Evolutionary conservation across 75 land plant species (phyloP).

Genomic region (Cryptomeria japonica): DNA sequence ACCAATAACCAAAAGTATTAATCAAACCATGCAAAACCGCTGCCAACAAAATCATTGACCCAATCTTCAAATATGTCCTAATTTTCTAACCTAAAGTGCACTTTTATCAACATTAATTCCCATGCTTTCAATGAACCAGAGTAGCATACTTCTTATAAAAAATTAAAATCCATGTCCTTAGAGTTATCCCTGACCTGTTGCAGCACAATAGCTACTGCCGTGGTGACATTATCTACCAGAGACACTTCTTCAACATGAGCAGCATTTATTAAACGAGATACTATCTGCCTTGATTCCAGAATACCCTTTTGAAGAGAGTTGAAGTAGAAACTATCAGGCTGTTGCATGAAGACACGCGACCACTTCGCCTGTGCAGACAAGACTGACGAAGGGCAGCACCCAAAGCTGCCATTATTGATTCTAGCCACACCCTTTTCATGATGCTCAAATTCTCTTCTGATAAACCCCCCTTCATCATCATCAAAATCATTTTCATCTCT

Average conservation of each 20-base stretch:
- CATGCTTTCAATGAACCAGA: neutral
- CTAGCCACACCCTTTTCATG: conserved; percentile 39
- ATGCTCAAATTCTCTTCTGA: conserved; percentile 33
- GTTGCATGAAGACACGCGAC: conserved; percentile 31
- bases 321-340: conserved; percentile 44
- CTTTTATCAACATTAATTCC: neutral
- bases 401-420: conserved; percentile 55
- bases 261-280: conserved; percentile 30
- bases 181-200: conserved; percentile 14
- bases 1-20: neutral
- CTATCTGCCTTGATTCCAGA: conserved; percentile 17
- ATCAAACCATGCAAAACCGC: neutral
- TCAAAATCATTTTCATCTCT: conserved; percentile 4
- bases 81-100: neutral
- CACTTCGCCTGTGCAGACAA: conserved; percentile 30
- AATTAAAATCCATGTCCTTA: neutral
- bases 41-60: neutral
- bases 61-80: neutral
- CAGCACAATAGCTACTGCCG: conserved; percentile 42
- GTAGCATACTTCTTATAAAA: no score
- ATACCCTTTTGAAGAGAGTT: conserved; percentile 32
- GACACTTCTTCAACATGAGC: conserved; percentile 24
- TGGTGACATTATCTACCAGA: conserved; percentile 51
- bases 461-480: neutral
- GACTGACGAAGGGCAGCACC: conserved; percentile 43